phyloP scores from a whole-genome alignment of 2,329 filamentous ascomycete species.

The Penicillium sp. region DNA sequence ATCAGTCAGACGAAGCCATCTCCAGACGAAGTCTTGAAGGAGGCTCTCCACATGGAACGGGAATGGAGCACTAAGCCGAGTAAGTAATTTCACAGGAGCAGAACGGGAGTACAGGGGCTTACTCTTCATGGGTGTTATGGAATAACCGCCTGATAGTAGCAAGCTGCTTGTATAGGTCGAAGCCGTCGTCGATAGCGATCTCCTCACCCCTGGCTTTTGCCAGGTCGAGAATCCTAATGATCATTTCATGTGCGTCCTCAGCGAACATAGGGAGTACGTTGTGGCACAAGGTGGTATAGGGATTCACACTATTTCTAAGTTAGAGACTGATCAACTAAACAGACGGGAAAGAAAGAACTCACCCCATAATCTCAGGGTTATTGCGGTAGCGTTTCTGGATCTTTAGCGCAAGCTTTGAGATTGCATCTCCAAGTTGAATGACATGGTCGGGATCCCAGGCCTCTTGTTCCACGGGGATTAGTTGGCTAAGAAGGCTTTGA shows the following conservation, averaged over 20 bases:
- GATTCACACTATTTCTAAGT: slow-evolving; percentile 48
- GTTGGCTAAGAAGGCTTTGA: slow-evolving; percentile 69
- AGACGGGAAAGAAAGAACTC: slow-evolving; percentile 49
- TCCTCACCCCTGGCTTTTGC: slow-evolving; percentile 68
- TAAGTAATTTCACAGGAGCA: slow-evolving; percentile 9
- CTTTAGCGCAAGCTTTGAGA: slow-evolving; percentile 79
- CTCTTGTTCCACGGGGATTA: slow-evolving; percentile 75
- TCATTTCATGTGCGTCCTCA: slow-evolving; percentile 80
- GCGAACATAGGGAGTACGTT: slow-evolving; percentile 88
- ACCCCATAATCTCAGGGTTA: slow-evolving; percentile 82
- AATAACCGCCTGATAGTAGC: slow-evolving; percentile 82
- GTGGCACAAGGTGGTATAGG: slow-evolving; percentile 69
- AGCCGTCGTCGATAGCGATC: slow-evolving; percentile 85
- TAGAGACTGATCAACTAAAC: slow-evolving; percentile 8
- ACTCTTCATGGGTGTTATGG: slow-evolving; percentile 65
- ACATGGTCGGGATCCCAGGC: slow-evolving; percentile 91
- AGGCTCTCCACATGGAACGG: slow-evolving; percentile 83
- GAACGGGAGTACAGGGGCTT: slow-evolving; percentile 16
- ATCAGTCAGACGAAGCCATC: slow-evolving; percentile 84
- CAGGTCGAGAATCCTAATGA: slow-evolving; percentile 73
- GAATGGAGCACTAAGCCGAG: slow-evolving; percentile 57
- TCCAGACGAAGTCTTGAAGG: slow-evolving; percentile 90
- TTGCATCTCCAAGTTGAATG: slow-evolving; percentile 80
- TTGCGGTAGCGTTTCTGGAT: slow-evolving; percentile 91
- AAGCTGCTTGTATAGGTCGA: slow-evolving; percentile 86